Evolutionary conservation across 2,329 filamentous ascomycete species (phyloP), one percentile per base, ranked within the genome.

Genomic region (Diaporthe batatas): DNA sequence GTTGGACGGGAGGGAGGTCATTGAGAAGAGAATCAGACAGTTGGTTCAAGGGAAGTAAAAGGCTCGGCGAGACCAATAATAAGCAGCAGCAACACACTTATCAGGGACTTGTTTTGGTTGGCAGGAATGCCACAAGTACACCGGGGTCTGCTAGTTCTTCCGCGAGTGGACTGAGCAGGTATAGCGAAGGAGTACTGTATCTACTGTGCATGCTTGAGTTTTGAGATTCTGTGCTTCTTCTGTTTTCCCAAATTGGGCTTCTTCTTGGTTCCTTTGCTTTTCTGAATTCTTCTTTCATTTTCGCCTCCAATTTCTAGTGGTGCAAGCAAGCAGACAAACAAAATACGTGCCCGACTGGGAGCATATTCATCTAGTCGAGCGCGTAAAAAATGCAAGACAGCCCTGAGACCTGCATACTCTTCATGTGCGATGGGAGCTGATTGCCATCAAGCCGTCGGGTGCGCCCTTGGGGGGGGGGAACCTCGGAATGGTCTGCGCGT

Each of bases 21-120:
- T 98, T 82, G 95, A 97, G 85, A 93, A 92, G 86, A 90, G 94
- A 77, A 83, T 98, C 78, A 88, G 85, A 75, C 86, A 95, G 79
- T 80, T 98, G 75, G 89, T 96, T 36, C 76, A 79, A 70, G 78
- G 68, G 29, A 75, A 73, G 36, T 76, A 42, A 65, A 79, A 71
- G 78, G 67, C 29, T 72, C 14, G 72, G 49, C 75, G 44, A 65
- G 39, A 51, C 39, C 54, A 51, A n/a, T 39, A 14, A 51, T 51
- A 32, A 29, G 62, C 62, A 53, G 62, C 62, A 51, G 36, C 47
- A 23, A 49, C 47, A 49, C 32, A 65, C 62, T 39, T 16, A 67
- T 53, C 44, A 67, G 47, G 62, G 62, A 25, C 62, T 53, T 53
- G n/a, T 39, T 39, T 16, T 53, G 32, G 47, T 21, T 34, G 62